Percentiles rank a stretch among this genome's conserved stretches.
Evolutionary conservation across 2,329 filamentous ascomycete species (phyloP).

Genomic region (Akanthomyces uredinophilus): DNA sequence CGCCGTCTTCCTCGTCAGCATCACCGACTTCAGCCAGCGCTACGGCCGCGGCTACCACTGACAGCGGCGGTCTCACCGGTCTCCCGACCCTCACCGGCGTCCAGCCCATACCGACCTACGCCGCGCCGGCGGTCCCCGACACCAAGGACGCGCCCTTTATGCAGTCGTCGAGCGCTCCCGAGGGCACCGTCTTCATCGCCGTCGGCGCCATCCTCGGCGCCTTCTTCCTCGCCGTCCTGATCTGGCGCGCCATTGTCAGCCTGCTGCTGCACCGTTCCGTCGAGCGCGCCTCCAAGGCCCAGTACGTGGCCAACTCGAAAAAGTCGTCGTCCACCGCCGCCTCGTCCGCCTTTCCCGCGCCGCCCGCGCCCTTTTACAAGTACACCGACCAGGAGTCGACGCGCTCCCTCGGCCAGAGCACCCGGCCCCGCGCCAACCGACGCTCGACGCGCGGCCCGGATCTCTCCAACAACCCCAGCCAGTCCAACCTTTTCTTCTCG

Average conservation of each 20-base stretch:
- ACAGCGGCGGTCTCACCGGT: conserved; percentile 22
- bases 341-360: conserved; percentile 53
- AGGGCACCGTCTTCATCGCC: conserved; percentile 93
- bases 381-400: conserved; percentile 55
- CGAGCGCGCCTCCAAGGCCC: conserved; percentile 73
- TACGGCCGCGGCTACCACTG: neutral
- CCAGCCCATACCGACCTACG: conserved; percentile 50
- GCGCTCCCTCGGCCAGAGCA: conserved; percentile 40
- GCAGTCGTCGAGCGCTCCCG: conserved; percentile 76
- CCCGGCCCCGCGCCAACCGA: conserved; percentile 39
- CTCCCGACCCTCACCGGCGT: conserved; percentile 40
- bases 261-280: conserved; percentile 91
- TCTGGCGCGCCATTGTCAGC: conserved; percentile 83
- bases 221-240: conserved; percentile 72
- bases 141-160: conserved; percentile 85
- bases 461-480: conserved; percentile 53
- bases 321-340: neutral
- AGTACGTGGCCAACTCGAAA: conserved; percentile 67
- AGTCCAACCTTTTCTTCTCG: conserved; percentile 84
- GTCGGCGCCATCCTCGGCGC: conserved; percentile 85
- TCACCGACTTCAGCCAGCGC: neutral
- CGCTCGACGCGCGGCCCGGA: conserved; percentile 48
- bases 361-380: conserved; percentile 58
- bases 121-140: conserved; percentile 72
- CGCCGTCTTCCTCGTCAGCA: neutral